Base-by-base conservation (phyloP, 805 yeast species). In the Pichia insulana region DNA sequence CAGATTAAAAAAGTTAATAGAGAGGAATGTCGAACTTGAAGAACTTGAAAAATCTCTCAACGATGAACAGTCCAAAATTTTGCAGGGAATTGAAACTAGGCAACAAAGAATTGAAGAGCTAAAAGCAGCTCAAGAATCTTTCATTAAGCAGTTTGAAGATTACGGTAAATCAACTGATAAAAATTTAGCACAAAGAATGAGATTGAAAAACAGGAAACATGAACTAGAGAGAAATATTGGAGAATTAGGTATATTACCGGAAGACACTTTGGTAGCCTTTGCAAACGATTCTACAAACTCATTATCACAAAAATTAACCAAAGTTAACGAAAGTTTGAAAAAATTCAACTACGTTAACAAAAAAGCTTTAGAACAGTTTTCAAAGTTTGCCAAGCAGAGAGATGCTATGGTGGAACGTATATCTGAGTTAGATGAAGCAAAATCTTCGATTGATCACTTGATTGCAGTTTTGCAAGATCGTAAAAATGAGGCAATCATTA, bases 241-340 rank as follows among this genome's bases (percentile, higher is more conserved):
- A 47, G 95, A 84, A 34, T 63, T 89, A 33, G 97, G 97, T n/a
- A 84, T 83, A 3, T 66, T 90, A 15, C 90, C 96, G 0, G 96
- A 88, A 53, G 88, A 84, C 41, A 88, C 92, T 0, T 78, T 85
- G 50, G 69, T 69, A 12, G 56, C 63, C 1, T 75, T 69, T 52
- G 70, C 68, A 30, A 58, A 63, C 30, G 45, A 42, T 6, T 33
- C 54, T 5, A 75, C 86, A 10, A 77, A 74, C 31, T 68, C 70
- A 7, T 59, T 89, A 27, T 59, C 84, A 38, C 53, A 59, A 13
- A 65, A 70, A 41, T 67, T 87, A 46, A 78, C 74, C 40, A 61
- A 61, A 22, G 72, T 76, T 7, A 76, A 79, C 34, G 74, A 72
- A 30, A 74, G 72, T 25, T 64, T 90, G 32, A 73, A 76, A 35